Evolutionary conservation across 805 yeast genomes (phyloP), one percentile per base, ranked within the genome.

Genomic region (Starmerella kuoi): DNA sequence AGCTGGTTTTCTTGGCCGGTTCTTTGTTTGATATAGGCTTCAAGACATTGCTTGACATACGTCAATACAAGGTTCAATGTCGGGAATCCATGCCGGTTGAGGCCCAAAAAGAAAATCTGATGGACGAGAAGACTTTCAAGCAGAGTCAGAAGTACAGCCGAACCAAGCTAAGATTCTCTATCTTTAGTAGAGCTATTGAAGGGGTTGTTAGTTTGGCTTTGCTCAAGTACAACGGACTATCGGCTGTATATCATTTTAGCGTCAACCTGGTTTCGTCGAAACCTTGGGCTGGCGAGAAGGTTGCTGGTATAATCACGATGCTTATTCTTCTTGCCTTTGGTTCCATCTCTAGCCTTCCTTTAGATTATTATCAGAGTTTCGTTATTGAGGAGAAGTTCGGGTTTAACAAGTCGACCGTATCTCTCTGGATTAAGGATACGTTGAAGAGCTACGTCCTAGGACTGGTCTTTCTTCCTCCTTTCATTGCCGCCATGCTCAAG

Each of bases 371-470:
- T 62, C 66, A 72, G 44, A 79, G 80, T 54, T 91, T 91, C 65
- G 87, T 86, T 14, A 68, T 91, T 52, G 98, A 91, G 63, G 95
- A 88, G 60, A 75, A 75, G 62, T 88, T 70, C 55, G 98, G 98
- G 1, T 91, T 91, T 66, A 91, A 91, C 66, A 91, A 91, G 62
- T 69, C 74, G 52, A 88, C 96, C 2, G 47, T 69, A 15, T 63
- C 67, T 38, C 66, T 85, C 38, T 91, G 93, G 82, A 42, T 82
- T 21, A 57, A 72, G 21, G 99, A 91, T 61, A 64, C 67, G 48
- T 35, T 85, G 48, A 91, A 88, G 62, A 61, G 72, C 23, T 59
- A 71, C 31, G 45, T 67, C 1, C 64, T 91, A 37, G 60, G 73
- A 26, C 55, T 71, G 36, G 72, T 64, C 1, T 59, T 91, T 43